Conservation (phyloP, 305 asterid species). For the Andrographis paniculata region DNA sequence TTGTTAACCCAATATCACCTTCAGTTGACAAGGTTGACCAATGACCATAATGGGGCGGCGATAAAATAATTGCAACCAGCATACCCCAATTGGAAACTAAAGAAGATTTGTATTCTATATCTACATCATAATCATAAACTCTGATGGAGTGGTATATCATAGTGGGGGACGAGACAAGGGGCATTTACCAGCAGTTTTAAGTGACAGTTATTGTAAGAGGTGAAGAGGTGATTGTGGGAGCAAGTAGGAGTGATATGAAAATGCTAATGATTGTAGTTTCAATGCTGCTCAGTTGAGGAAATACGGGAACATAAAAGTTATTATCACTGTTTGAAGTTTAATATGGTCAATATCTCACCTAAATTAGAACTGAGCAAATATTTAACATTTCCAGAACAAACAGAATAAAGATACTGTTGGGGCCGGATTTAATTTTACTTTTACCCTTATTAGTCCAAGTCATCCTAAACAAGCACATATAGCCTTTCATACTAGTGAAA, state of each 20-base stretch:
- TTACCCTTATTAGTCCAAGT: slow-evolving; percentile 16
- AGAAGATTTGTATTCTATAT: too few species aligned
- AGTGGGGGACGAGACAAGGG: not conserved
- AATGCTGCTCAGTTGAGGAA: not conserved
- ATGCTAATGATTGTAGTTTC: not conserved
- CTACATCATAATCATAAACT: too few species aligned
- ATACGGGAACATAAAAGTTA: too few species aligned
- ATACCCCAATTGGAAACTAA: too few species aligned
- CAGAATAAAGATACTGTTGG: not conserved
- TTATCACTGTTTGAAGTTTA: not conserved
- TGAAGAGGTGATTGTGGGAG: slow-evolving; percentile 2
- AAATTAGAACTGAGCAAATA: not conserved
- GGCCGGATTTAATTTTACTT: slow-evolving; percentile 9
- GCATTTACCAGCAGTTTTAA: slow-evolving; percentile 5
- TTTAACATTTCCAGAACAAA: not conserved
- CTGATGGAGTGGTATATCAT: slow-evolving; percentile 11
- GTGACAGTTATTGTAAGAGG: too few species aligned
- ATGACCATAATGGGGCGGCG: too few species aligned
- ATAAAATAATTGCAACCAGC: too few species aligned
- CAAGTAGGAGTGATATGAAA: slow-evolving; percentile 2
- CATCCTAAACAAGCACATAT: slow-evolving; percentile 21
- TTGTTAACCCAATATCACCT: too few species aligned
- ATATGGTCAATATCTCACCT: not conserved
- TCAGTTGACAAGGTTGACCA: too few species aligned
- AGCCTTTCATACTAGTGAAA: slow-evolving; percentile 15